These are phyloP conservation scores for Cicer pinnatifidum DNA, from an alignment of 306 rosid species.

Conservation along the genomic window DNA sequence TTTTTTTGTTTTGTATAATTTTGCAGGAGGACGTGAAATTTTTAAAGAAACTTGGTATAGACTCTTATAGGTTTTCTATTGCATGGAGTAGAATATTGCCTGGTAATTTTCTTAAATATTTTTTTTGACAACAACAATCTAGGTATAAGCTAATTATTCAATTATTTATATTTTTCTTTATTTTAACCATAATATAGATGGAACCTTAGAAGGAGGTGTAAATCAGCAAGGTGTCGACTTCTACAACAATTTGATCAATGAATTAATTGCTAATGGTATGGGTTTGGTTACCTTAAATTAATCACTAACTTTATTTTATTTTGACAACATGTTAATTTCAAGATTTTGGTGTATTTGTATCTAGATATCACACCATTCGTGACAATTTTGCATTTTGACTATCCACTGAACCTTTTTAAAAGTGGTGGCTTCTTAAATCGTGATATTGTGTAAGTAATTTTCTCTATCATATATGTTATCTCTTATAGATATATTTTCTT, in stretches of 20 bases:
- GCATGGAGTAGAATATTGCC: slow-evolving; percentile 51
- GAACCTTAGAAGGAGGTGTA: slow-evolving; percentile 46
- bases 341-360: not conserved
- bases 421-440: slow-evolving; percentile 34
- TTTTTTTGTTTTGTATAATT: not conserved
- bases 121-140: not conserved
- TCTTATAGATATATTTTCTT: not conserved
- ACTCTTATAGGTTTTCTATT: slow-evolving; percentile 46
- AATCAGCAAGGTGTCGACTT: slow-evolving; percentile 48
- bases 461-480: not conserved
- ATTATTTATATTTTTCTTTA: not conserved
- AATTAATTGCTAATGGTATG: slow-evolving; percentile 41
- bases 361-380: slow-evolving; percentile 42
- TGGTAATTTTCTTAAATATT: slow-evolving; percentile 3
- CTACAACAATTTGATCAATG: slow-evolving; percentile 47
- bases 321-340: not conserved
- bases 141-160: not conserved
- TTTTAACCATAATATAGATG: slow-evolving; percentile 27
- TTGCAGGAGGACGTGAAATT: slow-evolving; percentile 41
- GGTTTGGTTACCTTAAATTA: not conserved
- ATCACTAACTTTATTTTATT: not conserved
- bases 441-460: slow-evolving; percentile 43
- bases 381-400: slow-evolving; percentile 41
- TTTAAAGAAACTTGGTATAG: slow-evolving; percentile 45
- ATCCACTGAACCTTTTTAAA: not conserved